Conservation (phyloP, 768 basidiomycete genomes). For the Lactarius tabidus region DNA sequence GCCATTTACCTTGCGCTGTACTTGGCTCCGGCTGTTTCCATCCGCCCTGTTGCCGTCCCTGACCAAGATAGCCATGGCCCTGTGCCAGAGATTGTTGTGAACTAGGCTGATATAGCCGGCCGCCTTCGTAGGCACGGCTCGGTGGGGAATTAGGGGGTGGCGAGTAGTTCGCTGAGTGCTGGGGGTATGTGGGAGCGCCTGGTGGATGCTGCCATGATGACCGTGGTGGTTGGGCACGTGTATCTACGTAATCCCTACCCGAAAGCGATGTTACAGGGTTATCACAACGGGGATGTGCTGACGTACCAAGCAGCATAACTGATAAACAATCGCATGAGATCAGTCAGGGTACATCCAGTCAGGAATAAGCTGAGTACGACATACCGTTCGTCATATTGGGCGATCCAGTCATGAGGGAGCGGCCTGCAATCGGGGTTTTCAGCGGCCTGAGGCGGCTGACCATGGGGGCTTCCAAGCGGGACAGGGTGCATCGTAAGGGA, state of each 20-base stretch:
- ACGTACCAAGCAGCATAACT: constrained; percentile 67
- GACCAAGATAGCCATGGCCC: too few species aligned
- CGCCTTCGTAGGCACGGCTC: constrained; percentile 30
- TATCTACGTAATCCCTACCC: constrained; percentile 75
- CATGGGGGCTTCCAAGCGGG: constrained; percentile 47
- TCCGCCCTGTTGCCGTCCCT: constrained; percentile 20
- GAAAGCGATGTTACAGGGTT: not conserved
- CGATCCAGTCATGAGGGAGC: constrained; percentile 64
- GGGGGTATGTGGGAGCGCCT: constrained; percentile 43
- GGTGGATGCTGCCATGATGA: constrained; percentile 69
- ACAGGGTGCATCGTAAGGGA: constrained; percentile 61
- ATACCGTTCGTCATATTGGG: constrained; percentile 64
- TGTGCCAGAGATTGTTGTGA: too few species aligned
- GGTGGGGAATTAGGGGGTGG: constrained; percentile 47
- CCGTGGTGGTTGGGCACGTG: constrained; percentile 53
- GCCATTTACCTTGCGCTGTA: constrained; percentile 18
- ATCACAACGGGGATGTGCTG: not conserved
- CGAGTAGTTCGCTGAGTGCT: constrained; percentile 32
- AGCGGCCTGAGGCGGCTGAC: constrained; percentile 43
- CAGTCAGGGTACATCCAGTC: constrained; percentile 24
- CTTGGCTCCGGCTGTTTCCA: constrained; percentile 17
- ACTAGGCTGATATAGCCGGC: not conserved
- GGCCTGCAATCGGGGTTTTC: constrained; percentile 63
- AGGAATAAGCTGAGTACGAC: constrained; percentile 34
- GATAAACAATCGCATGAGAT: constrained; percentile 26